Evolutionary conservation across 2,329 filamentous ascomycete genomes (phyloP).

Genomic region (Mariannaea elegans): DNA sequence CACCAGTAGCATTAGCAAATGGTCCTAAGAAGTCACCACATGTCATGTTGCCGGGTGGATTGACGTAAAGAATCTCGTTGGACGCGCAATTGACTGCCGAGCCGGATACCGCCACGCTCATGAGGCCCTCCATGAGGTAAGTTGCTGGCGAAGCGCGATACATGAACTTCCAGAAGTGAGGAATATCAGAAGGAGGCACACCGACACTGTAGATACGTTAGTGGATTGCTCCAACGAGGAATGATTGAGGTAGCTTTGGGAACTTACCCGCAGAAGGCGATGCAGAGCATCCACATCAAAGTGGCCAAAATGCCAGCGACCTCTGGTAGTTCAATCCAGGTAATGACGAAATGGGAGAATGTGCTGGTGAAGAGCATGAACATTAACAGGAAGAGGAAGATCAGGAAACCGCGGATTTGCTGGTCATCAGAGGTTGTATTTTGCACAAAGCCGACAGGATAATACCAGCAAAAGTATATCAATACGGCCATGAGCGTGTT

Average conservation of each 20-base stretch:
- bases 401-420: slow-evolving; percentile 34
- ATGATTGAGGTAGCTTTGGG: slow-evolving; percentile 44
- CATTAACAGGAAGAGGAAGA: slow-evolving; percentile 38
- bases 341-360: slow-evolving; percentile 37
- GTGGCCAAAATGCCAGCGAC: slow-evolving; percentile 44
- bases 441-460: slow-evolving; percentile 39
- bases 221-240: slow-evolving; percentile 36
- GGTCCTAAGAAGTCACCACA: slow-evolving; percentile 60
- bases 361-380: slow-evolving; percentile 40
- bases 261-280: slow-evolving; percentile 44
- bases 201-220: slow-evolving; percentile 59
- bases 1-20: slow-evolving; percentile 56
- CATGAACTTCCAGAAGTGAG: slow-evolving; percentile 78
- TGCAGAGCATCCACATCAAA: slow-evolving; percentile 48
- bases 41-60: slow-evolving; percentile 58
- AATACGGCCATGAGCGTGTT: slow-evolving; percentile 35
- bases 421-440: slow-evolving; percentile 36
- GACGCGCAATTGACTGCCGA: slow-evolving; percentile 34
- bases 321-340: slow-evolving; percentile 33
- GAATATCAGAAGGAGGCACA: slow-evolving; percentile 63
- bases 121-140: slow-evolving; percentile 71
- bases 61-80: slow-evolving; percentile 63
- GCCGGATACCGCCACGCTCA: slow-evolving; percentile 45
- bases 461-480: slow-evolving; percentile 42
- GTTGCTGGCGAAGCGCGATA: slow-evolving; percentile 75